A percentile compares a stretch with the other conserved stretches of the same genome.
Evolutionary conservation across 164 flowering plant species (phyloP).

Genomic region (Dillenia turbinata): DNA sequence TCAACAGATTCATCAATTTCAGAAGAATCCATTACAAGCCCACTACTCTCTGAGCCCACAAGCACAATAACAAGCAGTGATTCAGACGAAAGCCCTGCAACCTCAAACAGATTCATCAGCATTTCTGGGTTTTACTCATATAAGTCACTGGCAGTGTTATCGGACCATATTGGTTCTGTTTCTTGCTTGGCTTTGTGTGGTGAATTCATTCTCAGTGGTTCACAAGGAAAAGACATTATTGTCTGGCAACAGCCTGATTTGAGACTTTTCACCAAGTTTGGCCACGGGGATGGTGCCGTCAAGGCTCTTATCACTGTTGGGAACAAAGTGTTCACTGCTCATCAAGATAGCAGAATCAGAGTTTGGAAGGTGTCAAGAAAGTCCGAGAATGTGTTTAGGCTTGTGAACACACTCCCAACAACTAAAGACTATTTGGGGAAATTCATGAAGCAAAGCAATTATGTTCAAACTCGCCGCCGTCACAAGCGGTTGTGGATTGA

Average conservation of each 20-base stretch:
- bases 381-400: constrained; percentile 70
- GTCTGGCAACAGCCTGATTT: constrained; percentile 99
- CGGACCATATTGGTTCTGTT: constrained; percentile 78
- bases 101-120: constrained; percentile 23
- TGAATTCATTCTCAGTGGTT: constrained; percentile 86
- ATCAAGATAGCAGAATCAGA: constrained; percentile 80
- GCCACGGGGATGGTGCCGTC: constrained; percentile 85
- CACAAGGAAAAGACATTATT: constrained; percentile 86
- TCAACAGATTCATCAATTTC: constrained; percentile 9
- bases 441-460: constrained; percentile 87
- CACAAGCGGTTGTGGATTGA: constrained; percentile 89
- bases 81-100: constrained; percentile 33
- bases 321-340: constrained; percentile 84
- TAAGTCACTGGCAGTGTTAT: constrained; percentile 56
- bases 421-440: constrained; percentile 78
- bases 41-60: constrained; percentile 32
- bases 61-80: constrained; percentile 29
- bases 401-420: constrained; percentile 74
- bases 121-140: constrained; percentile 27
- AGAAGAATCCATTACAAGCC: constrained; percentile 28
- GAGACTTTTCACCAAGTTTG: constrained; percentile 69
- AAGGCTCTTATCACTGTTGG: constrained; percentile 75
- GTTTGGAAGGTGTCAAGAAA: constrained; percentile 87
- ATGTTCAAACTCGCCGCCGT: constrained; percentile 74
- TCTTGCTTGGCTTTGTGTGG: constrained; percentile 89